phyloP scores from a whole-genome alignment of 495 filamentous ascomycete genomes.

The Hypoxylon crocopeplum region DNA sequence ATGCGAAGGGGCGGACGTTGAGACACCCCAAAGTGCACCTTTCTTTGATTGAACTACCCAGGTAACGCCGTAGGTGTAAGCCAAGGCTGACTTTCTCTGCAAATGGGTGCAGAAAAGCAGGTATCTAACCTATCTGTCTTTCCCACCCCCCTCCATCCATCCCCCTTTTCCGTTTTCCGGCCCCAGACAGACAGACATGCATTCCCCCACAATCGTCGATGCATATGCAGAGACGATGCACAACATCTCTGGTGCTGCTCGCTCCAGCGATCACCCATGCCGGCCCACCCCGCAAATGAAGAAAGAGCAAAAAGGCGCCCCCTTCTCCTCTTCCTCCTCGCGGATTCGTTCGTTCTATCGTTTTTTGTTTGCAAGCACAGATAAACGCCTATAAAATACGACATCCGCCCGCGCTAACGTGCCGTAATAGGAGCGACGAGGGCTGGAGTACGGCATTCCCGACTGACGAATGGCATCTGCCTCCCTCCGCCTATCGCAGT shows the following conservation, averaged over 20 bases:
- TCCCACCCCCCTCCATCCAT: constrained; percentile 9
- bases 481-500: constrained; percentile 10
- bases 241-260: constrained; percentile 23
- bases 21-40: constrained; percentile 34
- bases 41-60: constrained; percentile 9
- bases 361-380: constrained; percentile 21
- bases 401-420: constrained; percentile 6
- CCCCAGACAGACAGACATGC: constrained; percentile 21
- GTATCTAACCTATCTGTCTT: constrained; percentile 6
- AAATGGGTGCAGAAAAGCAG: constrained; percentile 5
- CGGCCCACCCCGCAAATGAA: constrained; percentile 30
- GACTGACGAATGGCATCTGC: constrained; percentile 18
- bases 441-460: constrained; percentile 3
- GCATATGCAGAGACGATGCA: constrained; percentile 37
- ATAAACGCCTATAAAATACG: constrained; percentile 4
- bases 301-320: constrained; percentile 1
- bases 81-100: constrained; percentile 21
- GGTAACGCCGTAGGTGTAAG: constrained; percentile 21
- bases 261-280: neutral
- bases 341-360: constrained; percentile 14
- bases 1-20: constrained; percentile 20
- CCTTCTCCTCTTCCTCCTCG: neutral
- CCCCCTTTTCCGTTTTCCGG: neutral
- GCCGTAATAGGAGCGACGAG: constrained; percentile 7
- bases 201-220: constrained; percentile 39